Evolutionary conservation across 83 land plant genomes (phyloP), one percentile per base, ranked within the genome.

Genomic region (Isoetes engelmannii): DNA sequence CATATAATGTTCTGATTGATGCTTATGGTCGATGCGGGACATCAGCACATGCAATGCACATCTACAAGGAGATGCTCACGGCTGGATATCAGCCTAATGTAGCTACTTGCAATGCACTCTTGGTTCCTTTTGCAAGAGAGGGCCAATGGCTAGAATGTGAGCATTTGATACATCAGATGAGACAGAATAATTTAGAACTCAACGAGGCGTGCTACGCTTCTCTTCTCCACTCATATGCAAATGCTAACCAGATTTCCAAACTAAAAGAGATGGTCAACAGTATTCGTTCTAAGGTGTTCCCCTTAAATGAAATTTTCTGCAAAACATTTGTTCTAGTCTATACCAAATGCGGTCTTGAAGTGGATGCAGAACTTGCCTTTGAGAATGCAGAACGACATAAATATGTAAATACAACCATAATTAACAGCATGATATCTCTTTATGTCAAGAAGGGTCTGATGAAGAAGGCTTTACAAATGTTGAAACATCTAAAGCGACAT

Each of bases 1-100:
- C 97, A 4, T 91, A 88, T 67, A 91, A 91, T 74, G 88, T 92
- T 20, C 83, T 95, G 45, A 95, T 95, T 67, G 82, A 96, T 75
- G 86, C 93, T 20, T 95, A 95, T 74, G 90, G 99, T 21, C 80
- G 87, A 41, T 95, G 90, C 78, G 91, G 99, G 5, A 82, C 81
- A 8, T 67, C 85, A 55, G 89, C 85, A 15, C 88, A 90, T 73
- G 90, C 99, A 13, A 79, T 95, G 89, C 82, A 71, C 19, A 81
- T 94, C 17, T 94, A 94, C 67, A 74, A 76, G 69, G 80, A 81
- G 47, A 88, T 94, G 96, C 63, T 90, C 51, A 79, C 71, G 47
- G 84, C 90, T 65, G 97, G 89, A 41, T 78, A 81, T 50, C 69
- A 60, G 5, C 93, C 99, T 4, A 89, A 90, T 57, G 76, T 91